Conservation (phyloP, 148 eudicot species). For the Cornus kousa region DNA sequence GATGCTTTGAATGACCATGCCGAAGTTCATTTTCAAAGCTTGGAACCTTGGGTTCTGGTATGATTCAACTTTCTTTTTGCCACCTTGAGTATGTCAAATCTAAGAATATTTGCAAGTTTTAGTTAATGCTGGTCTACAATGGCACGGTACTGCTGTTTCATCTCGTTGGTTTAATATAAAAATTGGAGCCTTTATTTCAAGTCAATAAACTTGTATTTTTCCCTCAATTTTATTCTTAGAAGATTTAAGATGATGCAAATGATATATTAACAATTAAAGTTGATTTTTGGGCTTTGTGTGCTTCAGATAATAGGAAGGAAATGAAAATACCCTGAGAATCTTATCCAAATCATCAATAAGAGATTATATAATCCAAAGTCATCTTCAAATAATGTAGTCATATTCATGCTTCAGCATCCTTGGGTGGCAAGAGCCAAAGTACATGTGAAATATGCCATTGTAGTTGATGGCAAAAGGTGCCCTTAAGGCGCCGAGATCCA, state of each 20-base stretch:
- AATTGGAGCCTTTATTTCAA: background rate
- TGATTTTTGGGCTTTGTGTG: too few species aligned
- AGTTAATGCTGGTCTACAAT: too few species aligned
- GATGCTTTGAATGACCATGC: constrained; percentile 86
- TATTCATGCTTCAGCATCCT: too few species aligned
- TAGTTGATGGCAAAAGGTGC: too few species aligned
- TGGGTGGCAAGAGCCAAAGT: too few species aligned
- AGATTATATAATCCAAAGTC: too few species aligned
- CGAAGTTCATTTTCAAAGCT: constrained; percentile 78
- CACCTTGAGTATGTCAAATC: constrained; percentile 1
- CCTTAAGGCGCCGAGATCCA: too few species aligned
- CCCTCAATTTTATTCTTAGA: background rate
- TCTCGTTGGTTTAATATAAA: background rate
- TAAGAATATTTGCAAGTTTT: background rate
- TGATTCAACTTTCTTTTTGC: constrained; percentile 1
- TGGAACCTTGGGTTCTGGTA: constrained; percentile 99
- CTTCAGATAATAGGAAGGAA: too few species aligned
- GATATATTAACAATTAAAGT: background rate
- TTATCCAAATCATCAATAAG: too few species aligned
- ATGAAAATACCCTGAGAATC: too few species aligned
- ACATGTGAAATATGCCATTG: too few species aligned
- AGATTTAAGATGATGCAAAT: background rate
- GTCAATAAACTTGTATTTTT: background rate
- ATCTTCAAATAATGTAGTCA: too few species aligned
- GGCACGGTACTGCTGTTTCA: background rate